These are phyloP conservation scores for Phellinidium pouzarii DNA, from an alignment of 1,284 basidiomycete genomes.

Conservation along the genomic window DNA sequence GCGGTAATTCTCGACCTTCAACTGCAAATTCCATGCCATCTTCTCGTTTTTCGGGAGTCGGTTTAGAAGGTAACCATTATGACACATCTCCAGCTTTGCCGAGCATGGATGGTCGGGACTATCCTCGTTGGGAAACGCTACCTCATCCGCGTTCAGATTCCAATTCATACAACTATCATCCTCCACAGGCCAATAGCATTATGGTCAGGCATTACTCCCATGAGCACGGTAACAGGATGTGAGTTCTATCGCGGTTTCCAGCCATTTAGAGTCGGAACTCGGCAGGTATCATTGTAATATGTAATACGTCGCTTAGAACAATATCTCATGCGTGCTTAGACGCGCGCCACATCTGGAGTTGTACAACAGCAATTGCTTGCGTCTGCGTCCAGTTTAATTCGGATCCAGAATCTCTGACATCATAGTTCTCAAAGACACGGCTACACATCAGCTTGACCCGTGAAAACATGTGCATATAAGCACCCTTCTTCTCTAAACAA, in stretches of 20 bases:
- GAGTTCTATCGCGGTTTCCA: background rate
- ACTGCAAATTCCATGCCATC: conserved; percentile 35
- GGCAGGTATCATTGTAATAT: background rate
- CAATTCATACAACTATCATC: conserved; percentile 7
- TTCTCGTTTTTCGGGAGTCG: conserved; percentile 21
- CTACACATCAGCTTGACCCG: background rate
- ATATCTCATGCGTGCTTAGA: conserved; percentile 1
- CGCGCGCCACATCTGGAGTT: no score
- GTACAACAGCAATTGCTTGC: no score
- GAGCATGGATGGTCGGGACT: conserved; percentile 48
- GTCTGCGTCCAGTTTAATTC: no score
- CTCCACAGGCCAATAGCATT: conserved; percentile 2
- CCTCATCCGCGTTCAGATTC: conserved; percentile 7
- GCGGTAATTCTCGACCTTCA: conserved; percentile 43
- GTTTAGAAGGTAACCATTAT: conserved; percentile 41
- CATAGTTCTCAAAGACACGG: background rate
- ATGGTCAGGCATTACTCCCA: conserved; percentile 7
- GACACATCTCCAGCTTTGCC: conserved; percentile 27
- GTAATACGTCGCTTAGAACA: background rate
- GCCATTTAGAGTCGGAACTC: background rate
- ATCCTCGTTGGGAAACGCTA: conserved; percentile 29
- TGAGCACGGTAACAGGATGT: conserved; percentile 12
- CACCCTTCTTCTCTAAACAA: no score
- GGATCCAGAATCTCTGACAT: conserved; percentile 1
- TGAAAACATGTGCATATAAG: no score